These are phyloP conservation scores for Wickerhamomyces rabaulensis DNA, from an alignment of 805 yeast genomes.

Conservation along the genomic window DNA sequence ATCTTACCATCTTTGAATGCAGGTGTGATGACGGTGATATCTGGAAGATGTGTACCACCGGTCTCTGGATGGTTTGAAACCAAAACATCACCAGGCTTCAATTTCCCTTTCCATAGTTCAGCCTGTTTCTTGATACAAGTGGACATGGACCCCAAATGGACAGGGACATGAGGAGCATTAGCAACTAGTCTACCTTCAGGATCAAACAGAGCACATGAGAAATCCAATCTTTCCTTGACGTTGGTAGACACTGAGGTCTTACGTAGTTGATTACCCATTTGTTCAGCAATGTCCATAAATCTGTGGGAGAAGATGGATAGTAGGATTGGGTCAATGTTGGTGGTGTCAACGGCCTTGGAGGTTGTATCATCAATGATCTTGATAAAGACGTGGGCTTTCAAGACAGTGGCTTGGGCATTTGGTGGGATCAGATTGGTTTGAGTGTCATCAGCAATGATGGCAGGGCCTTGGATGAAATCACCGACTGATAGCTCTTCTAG, in stretches of 20 bases:
- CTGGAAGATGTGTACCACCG: constrained; percentile 88
- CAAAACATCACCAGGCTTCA: constrained; percentile 69
- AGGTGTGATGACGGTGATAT: constrained; percentile 90
- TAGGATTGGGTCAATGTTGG: constrained; percentile 58
- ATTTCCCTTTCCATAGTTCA: constrained; percentile 54
- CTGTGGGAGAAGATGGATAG: constrained; percentile 77
- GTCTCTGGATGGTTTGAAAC: constrained; percentile 77
- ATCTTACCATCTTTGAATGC: constrained; percentile 59
- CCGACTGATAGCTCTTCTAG: constrained; percentile 54
- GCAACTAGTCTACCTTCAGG: constrained; percentile 76
- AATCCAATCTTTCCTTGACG: constrained; percentile 78
- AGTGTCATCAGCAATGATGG: constrained; percentile 72
- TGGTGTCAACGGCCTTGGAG: constrained; percentile 23
- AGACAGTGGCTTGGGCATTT: constrained; percentile 45
- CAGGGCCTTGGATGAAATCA: constrained; percentile 58
- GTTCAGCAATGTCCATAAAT: constrained; percentile 88
- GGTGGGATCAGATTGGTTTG: constrained; percentile 78
- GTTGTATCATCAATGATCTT: constrained; percentile 16
- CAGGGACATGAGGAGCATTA: constrained; percentile 86
- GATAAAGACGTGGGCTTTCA: constrained; percentile 59
- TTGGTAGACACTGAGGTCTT: constrained; percentile 79
- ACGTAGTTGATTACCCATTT: constrained; percentile 77
- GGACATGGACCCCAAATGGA: constrained; percentile 83
- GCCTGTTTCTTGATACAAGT: constrained; percentile 69
- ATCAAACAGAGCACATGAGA: constrained; percentile 80